Conservation (phyloP, 1,139 yeast species). For the Debaryomycetaceae sp. region DNA sequence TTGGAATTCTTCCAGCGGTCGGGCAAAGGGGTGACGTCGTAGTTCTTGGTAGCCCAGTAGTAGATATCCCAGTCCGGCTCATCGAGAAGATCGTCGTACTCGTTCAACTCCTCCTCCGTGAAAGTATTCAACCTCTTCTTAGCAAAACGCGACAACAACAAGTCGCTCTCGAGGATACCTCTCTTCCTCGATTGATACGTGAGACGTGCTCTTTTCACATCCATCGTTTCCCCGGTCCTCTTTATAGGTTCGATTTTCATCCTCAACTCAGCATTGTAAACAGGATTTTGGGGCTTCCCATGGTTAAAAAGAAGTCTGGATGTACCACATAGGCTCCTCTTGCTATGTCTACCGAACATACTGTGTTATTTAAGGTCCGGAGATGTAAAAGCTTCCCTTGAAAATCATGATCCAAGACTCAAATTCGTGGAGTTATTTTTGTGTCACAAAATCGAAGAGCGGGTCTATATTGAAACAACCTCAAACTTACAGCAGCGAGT, state of each 20-base stretch:
- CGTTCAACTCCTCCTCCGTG: conserved; percentile 68
- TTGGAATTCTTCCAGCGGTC: conserved; percentile 73
- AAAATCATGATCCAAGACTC: no score
- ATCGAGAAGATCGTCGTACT: conserved; percentile 81
- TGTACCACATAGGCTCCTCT: neutral
- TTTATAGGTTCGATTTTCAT: conserved; percentile 72
- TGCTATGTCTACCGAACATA: neutral
- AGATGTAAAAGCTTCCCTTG: no score
- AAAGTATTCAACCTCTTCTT: conserved; percentile 61
- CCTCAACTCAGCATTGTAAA: conserved; percentile 26
- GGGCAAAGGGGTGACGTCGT: conserved; percentile 78
- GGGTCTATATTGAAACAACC: no score
- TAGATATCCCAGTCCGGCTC: conserved; percentile 98
- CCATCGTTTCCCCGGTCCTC: conserved; percentile 70
- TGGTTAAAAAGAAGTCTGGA: conserved; percentile 23
- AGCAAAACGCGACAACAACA: conserved; percentile 82
- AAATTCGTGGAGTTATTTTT: neutral
- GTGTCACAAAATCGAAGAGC: neutral
- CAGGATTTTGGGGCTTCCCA: conserved; percentile 48
- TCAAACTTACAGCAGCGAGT: no score
- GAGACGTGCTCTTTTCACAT: conserved; percentile 78
- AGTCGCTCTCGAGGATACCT: conserved; percentile 91
- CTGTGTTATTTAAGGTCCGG: neutral
- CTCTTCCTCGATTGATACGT: conserved; percentile 91
- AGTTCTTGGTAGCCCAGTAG: conserved; percentile 93